These are phyloP conservation scores for Escallonia rubra DNA, from an alignment of 129 eudicot genomes.

Conservation along the genomic window DNA sequence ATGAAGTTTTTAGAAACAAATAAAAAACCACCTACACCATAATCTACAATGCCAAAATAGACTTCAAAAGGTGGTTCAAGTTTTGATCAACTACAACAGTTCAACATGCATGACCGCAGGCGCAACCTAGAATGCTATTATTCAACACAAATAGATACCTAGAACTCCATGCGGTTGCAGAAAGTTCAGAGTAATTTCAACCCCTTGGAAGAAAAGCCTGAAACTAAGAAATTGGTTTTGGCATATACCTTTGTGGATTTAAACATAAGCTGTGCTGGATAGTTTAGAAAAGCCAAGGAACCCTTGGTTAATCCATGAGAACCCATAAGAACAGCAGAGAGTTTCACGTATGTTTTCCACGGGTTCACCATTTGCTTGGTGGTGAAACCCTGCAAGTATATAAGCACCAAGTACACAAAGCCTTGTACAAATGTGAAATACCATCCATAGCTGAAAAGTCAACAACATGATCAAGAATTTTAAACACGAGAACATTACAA, in stretches of 20 bases:
- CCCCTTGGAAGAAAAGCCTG: not conserved
- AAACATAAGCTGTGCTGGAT: constrained; percentile 97
- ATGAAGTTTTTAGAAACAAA: not conserved
- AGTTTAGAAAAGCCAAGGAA: constrained; percentile 86
- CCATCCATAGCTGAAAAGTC: constrained; percentile 85
- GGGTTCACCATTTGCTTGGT: constrained; percentile 95
- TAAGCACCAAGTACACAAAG: constrained; percentile 69
- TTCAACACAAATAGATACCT: no score
- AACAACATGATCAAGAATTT: not conserved
- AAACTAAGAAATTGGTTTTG: not conserved
- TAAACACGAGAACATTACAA: not conserved
- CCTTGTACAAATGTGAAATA: constrained; percentile 94
- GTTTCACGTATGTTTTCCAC: constrained; percentile 84
- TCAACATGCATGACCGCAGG: no score
- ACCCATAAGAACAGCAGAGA: constrained; percentile 95
- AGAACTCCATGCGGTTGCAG: no score
- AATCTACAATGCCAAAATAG: no score
- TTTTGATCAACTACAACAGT: not conserved
- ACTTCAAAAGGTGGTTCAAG: not conserved
- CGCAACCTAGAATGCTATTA: no score
- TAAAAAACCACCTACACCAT: no score
- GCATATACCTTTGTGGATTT: constrained; percentile 84
- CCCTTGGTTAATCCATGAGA: constrained; percentile 97
- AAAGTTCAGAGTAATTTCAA: no score
- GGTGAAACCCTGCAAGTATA: constrained; percentile 78